Conservation (phyloP, 768 basidiomycete species). For the Podaxis pistillaris region DNA sequence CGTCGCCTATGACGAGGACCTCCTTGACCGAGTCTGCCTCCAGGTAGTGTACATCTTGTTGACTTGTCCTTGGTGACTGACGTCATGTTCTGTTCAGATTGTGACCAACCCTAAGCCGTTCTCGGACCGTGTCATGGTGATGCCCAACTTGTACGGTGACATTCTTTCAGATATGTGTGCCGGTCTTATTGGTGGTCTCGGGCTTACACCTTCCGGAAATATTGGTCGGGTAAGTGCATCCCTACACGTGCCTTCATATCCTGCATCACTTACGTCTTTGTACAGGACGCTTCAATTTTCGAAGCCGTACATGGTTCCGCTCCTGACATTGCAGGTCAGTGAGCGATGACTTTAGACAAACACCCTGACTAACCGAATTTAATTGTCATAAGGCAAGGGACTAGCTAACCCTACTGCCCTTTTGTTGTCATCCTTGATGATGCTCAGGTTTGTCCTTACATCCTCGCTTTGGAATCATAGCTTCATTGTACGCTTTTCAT, state of each 20-base stretch:
- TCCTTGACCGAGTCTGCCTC: conserved; percentile 94
- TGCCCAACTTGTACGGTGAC: conserved; percentile 97
- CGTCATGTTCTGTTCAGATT: conserved; percentile 44
- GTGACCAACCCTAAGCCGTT: conserved; percentile 93
- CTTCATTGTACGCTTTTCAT: conserved; percentile 19
- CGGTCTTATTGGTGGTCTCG: conserved; percentile 96
- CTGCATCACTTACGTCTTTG: conserved; percentile 15
- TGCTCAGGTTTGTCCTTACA: conserved; percentile 70
- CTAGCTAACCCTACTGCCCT: conserved; percentile 99
- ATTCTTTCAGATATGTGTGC: conserved; percentile 99
- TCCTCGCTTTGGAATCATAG: conserved; percentile 13
- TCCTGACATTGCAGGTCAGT: conserved; percentile 92
- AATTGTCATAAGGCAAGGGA: conserved; percentile 62
- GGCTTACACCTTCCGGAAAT: conserved; percentile 96
- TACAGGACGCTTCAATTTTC: conserved; percentile 95
- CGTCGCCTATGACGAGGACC: conserved; percentile 93
- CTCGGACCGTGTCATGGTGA: conserved; percentile 98
- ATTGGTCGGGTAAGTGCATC: conserved; percentile 75
- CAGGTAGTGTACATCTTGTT: conserved; percentile 49
- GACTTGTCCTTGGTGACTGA: neutral
- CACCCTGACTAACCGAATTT: conserved; percentile 1
- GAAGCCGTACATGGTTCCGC: conserved; percentile 99
- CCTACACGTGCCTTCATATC: neutral
- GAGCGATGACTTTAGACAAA: neutral
- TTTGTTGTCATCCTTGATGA: conserved; percentile 93